Conservation (phyloP, 768 basidiomycete genomes). For the Rhizopogon sp. region DNA sequence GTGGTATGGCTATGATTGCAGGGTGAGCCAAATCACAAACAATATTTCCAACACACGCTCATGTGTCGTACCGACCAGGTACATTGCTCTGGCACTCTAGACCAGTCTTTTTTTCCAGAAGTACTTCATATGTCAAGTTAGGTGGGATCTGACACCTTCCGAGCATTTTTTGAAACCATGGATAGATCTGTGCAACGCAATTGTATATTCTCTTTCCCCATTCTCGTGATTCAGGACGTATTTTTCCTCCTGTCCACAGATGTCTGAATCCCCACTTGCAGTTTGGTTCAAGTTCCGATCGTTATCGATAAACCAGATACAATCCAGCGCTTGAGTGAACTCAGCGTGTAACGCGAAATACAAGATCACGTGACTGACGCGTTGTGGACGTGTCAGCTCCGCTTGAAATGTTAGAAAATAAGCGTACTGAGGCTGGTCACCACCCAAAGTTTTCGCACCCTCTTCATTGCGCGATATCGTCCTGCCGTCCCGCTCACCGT, state of each 20-base stretch:
- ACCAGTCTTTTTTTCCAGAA: not conserved
- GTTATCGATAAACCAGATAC: not conserved
- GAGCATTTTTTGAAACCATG: not conserved
- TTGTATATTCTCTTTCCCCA: not conserved
- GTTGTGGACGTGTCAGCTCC: conserved; percentile 38
- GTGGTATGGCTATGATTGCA: conserved; percentile 59
- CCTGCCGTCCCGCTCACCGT: conserved; percentile 3
- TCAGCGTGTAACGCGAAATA: not conserved
- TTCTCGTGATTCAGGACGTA: not conserved
- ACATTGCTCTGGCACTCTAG: conserved; percentile 47
- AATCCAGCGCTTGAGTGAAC: not conserved
- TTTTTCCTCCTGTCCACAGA: not conserved
- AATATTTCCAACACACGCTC: conserved; percentile 1
- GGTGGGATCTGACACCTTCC: too few relatives aligned
- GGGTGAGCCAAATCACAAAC: conserved; percentile 41
- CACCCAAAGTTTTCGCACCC: conserved; percentile 13
- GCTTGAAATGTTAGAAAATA: conserved; percentile 34
- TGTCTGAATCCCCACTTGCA: not conserved
- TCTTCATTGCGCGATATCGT: conserved; percentile 19
- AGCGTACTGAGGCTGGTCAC: conserved; percentile 8
- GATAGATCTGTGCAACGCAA: not conserved
- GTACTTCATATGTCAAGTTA: too few relatives aligned
- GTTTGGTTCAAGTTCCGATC: not conserved
- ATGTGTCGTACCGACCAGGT: conserved; percentile 32
- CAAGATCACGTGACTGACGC: conserved; percentile 37